Evolutionary conservation across 306 rosid genomes (phyloP).

Genomic region (Malus sylvestris): DNA sequence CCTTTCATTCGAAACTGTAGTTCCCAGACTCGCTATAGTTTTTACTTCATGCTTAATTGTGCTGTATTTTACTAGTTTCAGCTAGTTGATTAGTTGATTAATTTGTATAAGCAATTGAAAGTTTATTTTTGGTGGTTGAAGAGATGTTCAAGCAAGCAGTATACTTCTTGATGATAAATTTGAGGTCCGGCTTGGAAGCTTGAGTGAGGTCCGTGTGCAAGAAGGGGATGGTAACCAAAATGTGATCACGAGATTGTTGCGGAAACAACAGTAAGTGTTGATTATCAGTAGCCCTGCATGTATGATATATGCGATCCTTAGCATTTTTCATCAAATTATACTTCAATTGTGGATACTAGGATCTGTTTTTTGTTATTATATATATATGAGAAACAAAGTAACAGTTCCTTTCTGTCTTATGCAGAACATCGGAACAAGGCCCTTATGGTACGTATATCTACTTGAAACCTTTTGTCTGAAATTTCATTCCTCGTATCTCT

Average conservation of each 20-base stretch:
- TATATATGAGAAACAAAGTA: not conserved
- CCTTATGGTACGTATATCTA: slow-evolving; percentile 38
- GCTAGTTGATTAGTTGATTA: not conserved
- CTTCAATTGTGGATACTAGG: not conserved
- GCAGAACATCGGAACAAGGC: slow-evolving; percentile 61
- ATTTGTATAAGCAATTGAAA: slow-evolving; percentile 6
- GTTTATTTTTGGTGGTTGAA: slow-evolving; percentile 31
- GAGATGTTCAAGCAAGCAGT: slow-evolving; percentile 94
- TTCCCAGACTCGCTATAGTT: not conserved
- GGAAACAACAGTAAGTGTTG: slow-evolving; percentile 68
- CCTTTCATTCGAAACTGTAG: not conserved
- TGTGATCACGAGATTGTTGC: slow-evolving; percentile 58
- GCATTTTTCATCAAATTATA: not conserved
- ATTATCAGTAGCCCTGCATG: not conserved
- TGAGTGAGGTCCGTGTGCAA: slow-evolving; percentile 64
- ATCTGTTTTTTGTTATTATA: not conserved
- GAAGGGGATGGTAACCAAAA: slow-evolving; percentile 66
- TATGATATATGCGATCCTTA: not conserved
- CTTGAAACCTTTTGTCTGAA: not conserved
- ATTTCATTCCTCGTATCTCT: not conserved
- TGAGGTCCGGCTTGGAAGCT: slow-evolving; percentile 96
- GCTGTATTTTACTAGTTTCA: not conserved
- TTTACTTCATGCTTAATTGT: not conserved
- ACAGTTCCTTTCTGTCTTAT: slow-evolving; percentile 15
- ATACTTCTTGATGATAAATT: slow-evolving; percentile 94